These are phyloP conservation scores for Ormosia emarginata DNA, from an alignment of 306 rosid genomes.

Conservation along the genomic window DNA sequence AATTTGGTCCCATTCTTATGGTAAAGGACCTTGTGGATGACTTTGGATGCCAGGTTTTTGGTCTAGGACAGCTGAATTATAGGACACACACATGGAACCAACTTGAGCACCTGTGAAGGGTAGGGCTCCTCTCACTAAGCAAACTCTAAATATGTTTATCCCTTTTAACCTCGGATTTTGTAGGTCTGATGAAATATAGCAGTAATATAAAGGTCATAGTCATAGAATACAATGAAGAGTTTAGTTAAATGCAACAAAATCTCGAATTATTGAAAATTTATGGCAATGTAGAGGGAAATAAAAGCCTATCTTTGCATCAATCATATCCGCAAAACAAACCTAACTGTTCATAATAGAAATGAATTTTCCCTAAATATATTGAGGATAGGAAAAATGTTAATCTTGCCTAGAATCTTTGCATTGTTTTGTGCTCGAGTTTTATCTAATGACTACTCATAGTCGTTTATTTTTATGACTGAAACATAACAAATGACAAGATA, in stretches of 20 bases:
- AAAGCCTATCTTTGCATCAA: not conserved
- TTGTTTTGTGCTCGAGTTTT: not conserved
- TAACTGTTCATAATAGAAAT: not conserved
- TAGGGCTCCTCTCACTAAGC: not conserved
- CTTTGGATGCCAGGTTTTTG: slow-evolving; percentile 1
- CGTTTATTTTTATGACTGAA: not conserved
- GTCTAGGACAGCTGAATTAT: slow-evolving; percentile 16
- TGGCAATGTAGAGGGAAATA: not conserved
- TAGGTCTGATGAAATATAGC: not conserved
- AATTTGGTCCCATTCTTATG: slow-evolving; percentile 27
- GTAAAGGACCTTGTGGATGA: slow-evolving; percentile 18
- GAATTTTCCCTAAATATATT: not conserved
- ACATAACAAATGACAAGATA: not conserved
- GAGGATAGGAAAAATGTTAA: not conserved
- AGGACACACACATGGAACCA: slow-evolving; percentile 10
- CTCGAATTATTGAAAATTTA: not conserved
- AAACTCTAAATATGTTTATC: not conserved
- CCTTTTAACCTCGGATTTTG: not conserved
- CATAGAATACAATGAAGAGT: not conserved
- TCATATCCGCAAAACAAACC: not conserved
- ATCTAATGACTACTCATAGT: not conserved
- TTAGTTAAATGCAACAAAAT: not conserved
- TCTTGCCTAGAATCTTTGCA: no score
- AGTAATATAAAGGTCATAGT: not conserved
- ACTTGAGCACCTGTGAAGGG: slow-evolving; percentile 13